Percentiles rank a stretch among this genome's conserved stretches.
Evolutionary conservation across 139 green algal genomes (phyloP).

Genomic region (Trebouxia sp.): DNA sequence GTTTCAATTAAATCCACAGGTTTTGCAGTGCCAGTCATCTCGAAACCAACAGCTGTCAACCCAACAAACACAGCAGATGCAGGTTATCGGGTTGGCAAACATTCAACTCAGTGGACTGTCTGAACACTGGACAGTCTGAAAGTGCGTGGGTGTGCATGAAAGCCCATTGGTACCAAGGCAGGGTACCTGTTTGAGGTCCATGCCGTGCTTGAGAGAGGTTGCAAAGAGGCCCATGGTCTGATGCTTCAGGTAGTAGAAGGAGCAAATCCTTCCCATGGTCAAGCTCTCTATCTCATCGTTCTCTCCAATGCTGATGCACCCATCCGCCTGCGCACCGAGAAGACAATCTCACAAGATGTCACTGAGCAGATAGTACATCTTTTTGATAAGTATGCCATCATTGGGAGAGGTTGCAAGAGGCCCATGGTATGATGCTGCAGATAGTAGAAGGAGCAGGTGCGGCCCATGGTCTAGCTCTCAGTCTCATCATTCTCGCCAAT

Average conservation of each 20-base stretch:
- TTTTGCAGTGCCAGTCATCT: too few species aligned
- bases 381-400: slow-evolving; percentile 55
- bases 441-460: slow-evolving; percentile 94
- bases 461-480: slow-evolving; percentile 60
- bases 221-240: slow-evolving; percentile 80
- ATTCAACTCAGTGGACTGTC: too few species aligned
- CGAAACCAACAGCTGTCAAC: too few species aligned
- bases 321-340: background rate
- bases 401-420: slow-evolving; percentile 61
- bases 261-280: slow-evolving; percentile 79
- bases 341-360: background rate
- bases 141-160: too few species aligned
- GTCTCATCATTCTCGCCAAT: slow-evolving; percentile 61
- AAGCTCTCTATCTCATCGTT: slow-evolving; percentile 55
- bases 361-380: too few species aligned
- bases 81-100: too few species aligned
- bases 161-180: too few species aligned
- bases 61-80: too few species aligned
- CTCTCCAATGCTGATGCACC: slow-evolving; percentile 47
- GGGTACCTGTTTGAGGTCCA: slow-evolving; percentile 63
- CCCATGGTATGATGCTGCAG: slow-evolving; percentile 84
- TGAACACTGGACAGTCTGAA: too few species aligned
- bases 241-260: slow-evolving; percentile 96
- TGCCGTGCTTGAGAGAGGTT: slow-evolving; percentile 53
- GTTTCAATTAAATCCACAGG: too few species aligned